Percentiles rank a stretch among this genome's conserved stretches.
phyloP scores from a whole-genome alignment of 768 basidiomycete genomes.

The Boletus patriciae region DNA sequence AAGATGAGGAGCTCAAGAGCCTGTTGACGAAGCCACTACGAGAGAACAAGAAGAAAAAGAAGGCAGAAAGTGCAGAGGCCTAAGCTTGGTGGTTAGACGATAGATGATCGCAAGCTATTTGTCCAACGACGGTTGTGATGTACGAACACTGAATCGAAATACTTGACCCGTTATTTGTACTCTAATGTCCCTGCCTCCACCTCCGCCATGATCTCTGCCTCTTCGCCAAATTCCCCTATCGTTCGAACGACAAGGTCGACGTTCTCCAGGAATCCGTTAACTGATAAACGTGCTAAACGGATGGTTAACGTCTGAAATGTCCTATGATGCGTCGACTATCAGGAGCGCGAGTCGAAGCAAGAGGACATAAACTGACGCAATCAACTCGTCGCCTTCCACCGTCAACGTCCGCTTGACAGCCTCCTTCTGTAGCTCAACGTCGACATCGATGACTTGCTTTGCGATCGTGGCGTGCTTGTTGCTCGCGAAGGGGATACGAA shows the following conservation, averaged over 20 bases:
- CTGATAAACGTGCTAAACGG: conserved; percentile 77
- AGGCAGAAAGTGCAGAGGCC: conserved; percentile 51
- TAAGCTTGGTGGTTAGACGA: conserved; percentile 28
- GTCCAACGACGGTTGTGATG: conserved; percentile 18
- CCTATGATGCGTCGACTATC: conserved; percentile 36
- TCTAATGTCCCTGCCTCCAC: background rate
- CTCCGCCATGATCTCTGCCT: conserved; percentile 41
- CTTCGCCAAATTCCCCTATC: conserved; percentile 74
- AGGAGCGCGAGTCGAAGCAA: background rate
- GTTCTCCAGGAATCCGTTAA: conserved; percentile 89
- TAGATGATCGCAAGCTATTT: conserved; percentile 17
- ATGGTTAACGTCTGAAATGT: conserved; percentile 77
- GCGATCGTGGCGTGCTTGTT: conserved; percentile 77
- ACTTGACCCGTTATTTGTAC: conserved; percentile 7
- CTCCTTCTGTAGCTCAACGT: conserved; percentile 78
- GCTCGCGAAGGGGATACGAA: conserved; percentile 78
- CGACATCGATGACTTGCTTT: conserved; percentile 82
- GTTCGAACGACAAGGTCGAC: conserved; percentile 84
- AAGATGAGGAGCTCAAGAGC: conserved; percentile 83
- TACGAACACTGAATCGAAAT: conserved; percentile 13
- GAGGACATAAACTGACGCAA: conserved; percentile 59
- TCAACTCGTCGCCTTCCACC: conserved; percentile 65
- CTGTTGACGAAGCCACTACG: conserved; percentile 77
- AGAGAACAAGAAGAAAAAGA: conserved; percentile 93
- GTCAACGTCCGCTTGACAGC: conserved; percentile 72